Evolutionary conservation across 1,139 yeast species (phyloP), one percentile per base, ranked within the genome.

Genomic region (Zygotorulaspora mrakii): DNA sequence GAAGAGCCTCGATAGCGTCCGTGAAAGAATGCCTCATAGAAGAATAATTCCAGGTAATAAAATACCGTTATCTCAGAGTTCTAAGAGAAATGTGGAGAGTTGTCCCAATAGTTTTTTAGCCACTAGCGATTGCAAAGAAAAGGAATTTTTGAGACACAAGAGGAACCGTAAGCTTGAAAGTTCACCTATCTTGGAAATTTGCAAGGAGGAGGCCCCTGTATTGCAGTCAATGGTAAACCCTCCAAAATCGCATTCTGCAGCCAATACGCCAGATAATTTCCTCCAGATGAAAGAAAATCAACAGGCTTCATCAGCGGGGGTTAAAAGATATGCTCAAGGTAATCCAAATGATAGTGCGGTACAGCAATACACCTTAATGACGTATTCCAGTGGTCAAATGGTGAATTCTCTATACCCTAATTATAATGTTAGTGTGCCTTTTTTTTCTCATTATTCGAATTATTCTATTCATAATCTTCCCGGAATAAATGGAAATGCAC

Each of bases 311-410:
- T 32, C 45, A 20, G 42, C 28, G 8, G 30, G 41, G 13, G 13
- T 35, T 17, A 38, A 35, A 13, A 31, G 23, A 16, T 32, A 35
- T 28, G 27, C 34, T 11, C 42, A 33, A 22, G 28, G 24, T 17
- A 32, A 30, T 23, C 16, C 35, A 6, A 31, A 31, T 13, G 46
- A 42, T 17, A 39, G 39, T 17, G 24, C 44, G 28, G 24, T 41
- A 17, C 48, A 39, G 26, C 51, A 46, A 10, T 47, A 47, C 37
- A 42, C 49, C 5, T 31, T 47, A 14, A 47, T 47, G 51, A 43
- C 38, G 13, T 41, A 42, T 30, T 43, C 49, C 4, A 45, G 48
- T 30, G 46, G 46, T 18, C 43, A 41, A 17, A 34, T 43, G 43
- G 18, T 40, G 17, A 37, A 31, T 26, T 39, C 43, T 14, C 20